A percentile compares a stretch with the other conserved stretches of the same genome.
phyloP scores from a whole-genome alignment of 768 basidiomycete species.

The Pulveroboletus ravenelii region DNA sequence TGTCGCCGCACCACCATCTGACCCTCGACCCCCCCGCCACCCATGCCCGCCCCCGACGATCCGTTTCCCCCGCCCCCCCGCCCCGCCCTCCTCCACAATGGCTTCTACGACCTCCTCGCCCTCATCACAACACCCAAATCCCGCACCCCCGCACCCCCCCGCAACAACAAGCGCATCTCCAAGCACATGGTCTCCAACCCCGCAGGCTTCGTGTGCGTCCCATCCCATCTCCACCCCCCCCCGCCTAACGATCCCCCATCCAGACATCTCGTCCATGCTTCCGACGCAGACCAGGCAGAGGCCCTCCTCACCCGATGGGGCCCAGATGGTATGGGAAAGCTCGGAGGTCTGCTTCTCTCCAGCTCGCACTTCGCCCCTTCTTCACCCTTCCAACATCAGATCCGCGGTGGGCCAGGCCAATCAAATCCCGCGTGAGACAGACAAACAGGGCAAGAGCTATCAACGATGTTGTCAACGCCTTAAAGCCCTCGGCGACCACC shows the following conservation, averaged over 20 bases:
- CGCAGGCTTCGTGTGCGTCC: constrained; percentile 73
- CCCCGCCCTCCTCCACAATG: constrained; percentile 79
- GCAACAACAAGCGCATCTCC: constrained; percentile 61
- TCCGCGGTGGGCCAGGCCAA: constrained; percentile 84
- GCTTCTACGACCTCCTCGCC: constrained; percentile 83
- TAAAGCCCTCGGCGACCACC: constrained; percentile 52
- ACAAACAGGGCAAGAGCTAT: constrained; percentile 66
- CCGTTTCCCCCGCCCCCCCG: no score
- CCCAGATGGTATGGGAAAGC: constrained; percentile 81
- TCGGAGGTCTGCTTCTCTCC: constrained; percentile 59
- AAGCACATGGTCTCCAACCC: constrained; percentile 89
- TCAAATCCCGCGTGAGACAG: constrained; percentile 71
- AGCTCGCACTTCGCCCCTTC: constrained; percentile 16
- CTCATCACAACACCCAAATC: constrained; percentile 72
- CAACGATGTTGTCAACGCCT: constrained; percentile 70
- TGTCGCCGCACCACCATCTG: not conserved
- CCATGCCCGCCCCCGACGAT: not conserved
- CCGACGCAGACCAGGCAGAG: constrained; percentile 84
- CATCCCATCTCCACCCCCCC: constrained; percentile 8
- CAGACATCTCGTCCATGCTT: constrained; percentile 88
- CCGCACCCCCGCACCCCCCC: constrained; percentile 59
- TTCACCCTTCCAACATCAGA: constrained; percentile 43
- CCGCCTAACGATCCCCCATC: constrained; percentile 19
- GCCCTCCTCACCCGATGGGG: constrained; percentile 86
- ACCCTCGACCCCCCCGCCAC: not conserved